Evolutionary conservation across 495 filamentous ascomycete genomes (phyloP), one percentile per base, ranked within the genome.

Genomic region (Talaromyces adpressus): DNA sequence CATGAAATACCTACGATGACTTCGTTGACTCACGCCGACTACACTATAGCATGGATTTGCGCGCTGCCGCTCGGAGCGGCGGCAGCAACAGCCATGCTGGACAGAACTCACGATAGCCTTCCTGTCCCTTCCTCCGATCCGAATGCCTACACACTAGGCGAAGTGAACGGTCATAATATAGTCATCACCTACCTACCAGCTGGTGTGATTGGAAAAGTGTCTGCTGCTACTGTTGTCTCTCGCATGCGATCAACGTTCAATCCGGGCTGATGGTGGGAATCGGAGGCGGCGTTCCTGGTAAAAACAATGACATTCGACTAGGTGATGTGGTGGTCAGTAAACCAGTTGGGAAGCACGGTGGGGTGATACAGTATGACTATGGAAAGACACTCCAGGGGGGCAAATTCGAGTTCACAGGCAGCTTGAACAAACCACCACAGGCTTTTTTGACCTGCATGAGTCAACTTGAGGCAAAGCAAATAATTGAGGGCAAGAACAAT

Each of bases 1-100:
- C 29, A 29, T 29, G 29, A 29, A 29, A 29, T 29, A 29, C 29
- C 29, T 29, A 29, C 29, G 29, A 29, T 29, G 29, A 29, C 29
- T 29, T 29, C 32, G 32, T 34, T 34, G 32, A 34, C 32, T 34
- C 29, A 6, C 29, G 29, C 3, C 29, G 4, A 6, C 29, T 85
- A 83, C 64, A 79, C 71, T 0, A 70, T 85, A 2, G 81, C 74
- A 34, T 81, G 78, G 77, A 75, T 85, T 30, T 82, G 73, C 58
- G 76, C 79, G 1, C 63, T 83, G 6, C 47, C 61, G 2, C 47
- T 61, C 0, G 80, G 83, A 62, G 30, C 66, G 7, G 65, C 73
- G 16, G 80, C 79, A 0, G 80, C 75, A 2, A 45, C 27, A 27
- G 63, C 51, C 5, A 72, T 78, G 63, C 69, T 84, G 6, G 77